These are phyloP conservation scores for Jaltomata sinuosa DNA, from an alignment of 257 asterid genomes.

Conservation along the genomic window DNA sequence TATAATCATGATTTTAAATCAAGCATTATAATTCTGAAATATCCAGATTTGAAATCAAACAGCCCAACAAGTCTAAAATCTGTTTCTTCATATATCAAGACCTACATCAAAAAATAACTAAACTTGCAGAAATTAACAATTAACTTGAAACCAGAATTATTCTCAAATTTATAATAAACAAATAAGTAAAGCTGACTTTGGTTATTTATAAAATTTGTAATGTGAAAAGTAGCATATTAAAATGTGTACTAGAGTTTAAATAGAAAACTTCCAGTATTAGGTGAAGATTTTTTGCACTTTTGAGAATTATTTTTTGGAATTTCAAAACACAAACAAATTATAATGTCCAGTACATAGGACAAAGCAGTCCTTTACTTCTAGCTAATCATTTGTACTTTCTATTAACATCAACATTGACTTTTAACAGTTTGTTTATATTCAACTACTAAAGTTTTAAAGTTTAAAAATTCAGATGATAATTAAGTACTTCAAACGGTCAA, in stretches of 20 bases:
- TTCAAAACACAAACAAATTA: not conserved
- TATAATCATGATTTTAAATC: no score
- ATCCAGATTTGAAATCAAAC: no score
- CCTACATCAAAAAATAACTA: not conserved
- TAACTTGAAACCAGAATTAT: not conserved
- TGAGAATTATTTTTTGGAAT: not conserved
- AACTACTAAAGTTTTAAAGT: not conserved
- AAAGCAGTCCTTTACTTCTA: constrained; percentile 12
- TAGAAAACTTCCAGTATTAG: constrained; percentile 16
- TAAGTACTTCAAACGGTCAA: constrained; percentile 6
- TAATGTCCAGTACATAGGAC: constrained; percentile 9
- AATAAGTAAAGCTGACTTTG: not conserved
- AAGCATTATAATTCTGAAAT: no score
- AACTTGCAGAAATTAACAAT: not conserved
- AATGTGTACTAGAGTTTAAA: not conserved
- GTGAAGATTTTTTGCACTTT: constrained; percentile 1
- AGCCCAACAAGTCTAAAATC: not conserved
- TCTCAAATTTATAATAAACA: not conserved
- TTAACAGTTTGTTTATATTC: not conserved
- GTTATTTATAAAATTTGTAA: not conserved
- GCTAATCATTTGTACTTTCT: constrained; percentile 4
- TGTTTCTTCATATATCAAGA: not conserved
- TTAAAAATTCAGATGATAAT: not conserved
- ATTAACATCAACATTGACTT: constrained; percentile 13
- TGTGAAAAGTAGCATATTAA: not conserved